Conservation (phyloP, 441 rosid species). For the Rhodomyrtus psidioides region DNA sequence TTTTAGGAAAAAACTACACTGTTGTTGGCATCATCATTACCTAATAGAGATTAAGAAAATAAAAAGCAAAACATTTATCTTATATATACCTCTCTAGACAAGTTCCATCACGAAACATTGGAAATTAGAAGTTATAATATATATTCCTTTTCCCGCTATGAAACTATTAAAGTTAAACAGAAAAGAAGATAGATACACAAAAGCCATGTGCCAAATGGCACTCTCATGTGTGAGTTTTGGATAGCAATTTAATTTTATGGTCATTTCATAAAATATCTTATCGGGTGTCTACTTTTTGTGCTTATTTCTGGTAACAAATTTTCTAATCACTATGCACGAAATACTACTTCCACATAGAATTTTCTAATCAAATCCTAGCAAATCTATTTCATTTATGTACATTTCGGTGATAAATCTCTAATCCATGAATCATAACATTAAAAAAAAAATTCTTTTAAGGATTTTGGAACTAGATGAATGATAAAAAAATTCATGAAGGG, state of each 20-base stretch:
- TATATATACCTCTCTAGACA: too few relatives aligned
- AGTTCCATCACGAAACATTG: too few relatives aligned
- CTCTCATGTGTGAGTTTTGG: neutral
- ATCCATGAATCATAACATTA: too few relatives aligned
- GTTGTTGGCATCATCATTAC: too few relatives aligned
- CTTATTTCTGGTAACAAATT: neutral
- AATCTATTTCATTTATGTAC: neutral
- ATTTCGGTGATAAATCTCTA: neutral
- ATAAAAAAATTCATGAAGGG: neutral
- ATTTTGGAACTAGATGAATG: neutral
- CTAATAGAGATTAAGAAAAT: too few relatives aligned
- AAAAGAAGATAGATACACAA: neutral
- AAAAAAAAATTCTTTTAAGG: neutral
- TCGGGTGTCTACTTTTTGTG: neutral
- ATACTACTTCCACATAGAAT: neutral
- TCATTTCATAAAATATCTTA: neutral
- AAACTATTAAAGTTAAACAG: too few relatives aligned
- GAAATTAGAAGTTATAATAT: too few relatives aligned
- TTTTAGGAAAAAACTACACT: too few relatives aligned
- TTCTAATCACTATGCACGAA: accelerated
- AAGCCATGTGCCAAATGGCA: neutral
- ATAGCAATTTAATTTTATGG: neutral
- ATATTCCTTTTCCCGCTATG: too few relatives aligned
- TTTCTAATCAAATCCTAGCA: neutral
- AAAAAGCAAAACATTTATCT: too few relatives aligned